Evolutionary conservation across 2,329 filamentous ascomycete species (phyloP).

Genomic region (Plectosphaerella plurivora): DNA sequence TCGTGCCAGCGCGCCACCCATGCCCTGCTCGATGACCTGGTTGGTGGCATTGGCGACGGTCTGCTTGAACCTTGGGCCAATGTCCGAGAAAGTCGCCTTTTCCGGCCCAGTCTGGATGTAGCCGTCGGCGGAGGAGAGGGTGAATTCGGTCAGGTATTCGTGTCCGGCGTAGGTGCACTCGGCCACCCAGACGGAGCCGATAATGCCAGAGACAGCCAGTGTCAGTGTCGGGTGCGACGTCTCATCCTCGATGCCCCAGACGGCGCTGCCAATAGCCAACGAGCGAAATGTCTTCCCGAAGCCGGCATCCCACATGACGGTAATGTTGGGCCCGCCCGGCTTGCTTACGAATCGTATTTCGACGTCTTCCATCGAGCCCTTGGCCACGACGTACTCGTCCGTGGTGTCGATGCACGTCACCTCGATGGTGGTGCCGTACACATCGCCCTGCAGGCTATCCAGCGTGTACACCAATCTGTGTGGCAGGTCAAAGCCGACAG

Average conservation of each 20-base stretch:
- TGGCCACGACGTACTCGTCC: not conserved
- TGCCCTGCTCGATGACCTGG: not conserved
- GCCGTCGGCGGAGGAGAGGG: not conserved
- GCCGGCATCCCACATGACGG: not conserved
- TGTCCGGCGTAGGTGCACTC: not conserved
- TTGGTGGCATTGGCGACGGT: not conserved
- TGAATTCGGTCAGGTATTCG: not conserved
- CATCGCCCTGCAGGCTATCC: not conserved
- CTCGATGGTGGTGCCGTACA: not conserved
- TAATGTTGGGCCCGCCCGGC: not conserved
- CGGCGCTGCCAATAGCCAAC: not conserved
- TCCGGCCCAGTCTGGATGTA: not conserved
- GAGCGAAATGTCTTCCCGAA: not conserved
- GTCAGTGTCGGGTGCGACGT: not conserved
- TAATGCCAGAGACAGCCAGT: not conserved
- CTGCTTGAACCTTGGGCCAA: not conserved
- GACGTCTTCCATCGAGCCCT: not conserved
- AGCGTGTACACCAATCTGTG: not conserved
- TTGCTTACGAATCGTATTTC: not conserved
- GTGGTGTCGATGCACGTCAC: not conserved
- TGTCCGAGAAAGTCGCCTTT: not conserved
- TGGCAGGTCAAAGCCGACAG: not conserved
- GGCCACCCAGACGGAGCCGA: not conserved
- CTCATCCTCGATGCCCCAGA: not conserved
- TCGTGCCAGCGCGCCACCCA: not conserved